phyloP scores from a whole-genome alignment of 805 yeast genomes.

The Middelhovenomyces tepae region DNA sequence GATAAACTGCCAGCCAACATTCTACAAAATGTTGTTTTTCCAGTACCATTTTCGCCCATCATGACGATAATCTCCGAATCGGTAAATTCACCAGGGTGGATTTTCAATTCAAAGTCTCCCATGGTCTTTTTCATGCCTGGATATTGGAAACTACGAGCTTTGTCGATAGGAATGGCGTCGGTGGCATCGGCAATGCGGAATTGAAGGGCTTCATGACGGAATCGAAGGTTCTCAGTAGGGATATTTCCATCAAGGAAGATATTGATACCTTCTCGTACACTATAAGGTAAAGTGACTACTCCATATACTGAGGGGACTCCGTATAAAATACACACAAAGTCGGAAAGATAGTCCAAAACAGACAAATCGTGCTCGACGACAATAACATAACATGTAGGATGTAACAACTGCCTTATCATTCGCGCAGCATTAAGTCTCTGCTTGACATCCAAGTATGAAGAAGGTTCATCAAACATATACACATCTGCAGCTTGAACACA shows the following conservation, averaged over 20 bases:
- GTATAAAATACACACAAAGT: conserved; percentile 90
- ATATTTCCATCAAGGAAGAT: conserved; percentile 97
- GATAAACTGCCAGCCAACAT: conserved; percentile 86
- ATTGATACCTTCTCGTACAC: conserved; percentile 98
- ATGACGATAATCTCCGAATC: conserved; percentile 95
- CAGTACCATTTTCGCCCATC: conserved; percentile 99
- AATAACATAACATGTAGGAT: conserved; percentile 71
- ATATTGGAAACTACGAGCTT: conserved; percentile 66
- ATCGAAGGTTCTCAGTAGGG: conserved; percentile 93
- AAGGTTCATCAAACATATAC: conserved; percentile 99
- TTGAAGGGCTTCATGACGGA: conserved; percentile 91
- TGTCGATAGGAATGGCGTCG: conserved; percentile 67
- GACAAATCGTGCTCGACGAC: conserved; percentile 99
- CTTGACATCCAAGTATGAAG: conserved; percentile 95
- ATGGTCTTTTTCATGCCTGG: conserved; percentile 84
- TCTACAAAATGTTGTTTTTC: conserved; percentile 96
- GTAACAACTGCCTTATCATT: conserved; percentile 78
- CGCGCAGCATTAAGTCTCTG: conserved; percentile 97
- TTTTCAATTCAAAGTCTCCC: conserved; percentile 85
- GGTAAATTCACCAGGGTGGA: conserved; percentile 83
- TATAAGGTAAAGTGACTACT: conserved; percentile 92
- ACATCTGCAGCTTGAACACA: conserved; percentile 92
- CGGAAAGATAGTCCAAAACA: conserved; percentile 93
- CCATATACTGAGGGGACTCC: conserved; percentile 99
- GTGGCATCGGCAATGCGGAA: conserved; percentile 87